Conservation (phyloP, 2,329 filamentous ascomycete species). For the Gnomoniopsis sp. region DNA sequence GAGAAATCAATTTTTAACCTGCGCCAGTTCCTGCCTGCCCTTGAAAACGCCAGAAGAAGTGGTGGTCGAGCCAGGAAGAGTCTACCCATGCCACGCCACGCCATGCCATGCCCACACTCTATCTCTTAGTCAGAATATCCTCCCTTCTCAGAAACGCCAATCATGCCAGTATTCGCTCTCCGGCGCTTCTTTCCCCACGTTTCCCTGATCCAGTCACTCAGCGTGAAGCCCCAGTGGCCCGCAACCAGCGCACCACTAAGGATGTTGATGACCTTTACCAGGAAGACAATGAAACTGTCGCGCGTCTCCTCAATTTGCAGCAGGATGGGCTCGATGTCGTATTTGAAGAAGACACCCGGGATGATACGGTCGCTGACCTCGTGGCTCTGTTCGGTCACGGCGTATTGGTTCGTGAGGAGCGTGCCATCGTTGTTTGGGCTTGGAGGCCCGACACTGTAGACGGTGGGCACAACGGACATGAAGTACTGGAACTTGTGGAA, state of each 20-base stretch:
- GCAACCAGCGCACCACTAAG: slow-evolving; percentile 88
- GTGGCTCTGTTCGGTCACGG: slow-evolving; percentile 84
- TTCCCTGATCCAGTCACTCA: slow-evolving; percentile 70
- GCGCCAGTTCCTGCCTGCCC: slow-evolving; percentile 11
- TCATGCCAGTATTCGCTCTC: slow-evolving; percentile 44
- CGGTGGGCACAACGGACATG: slow-evolving; percentile 88
- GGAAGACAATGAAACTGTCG: slow-evolving; percentile 68
- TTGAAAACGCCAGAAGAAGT: slow-evolving; percentile 13
- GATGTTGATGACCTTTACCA: slow-evolving; percentile 86
- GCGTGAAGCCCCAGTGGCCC: slow-evolving; percentile 87
- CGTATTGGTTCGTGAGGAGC: slow-evolving; percentile 95
- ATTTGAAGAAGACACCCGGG: slow-evolving; percentile 96
- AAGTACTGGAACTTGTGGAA: slow-evolving; percentile 99
- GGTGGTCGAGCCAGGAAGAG: neutral
- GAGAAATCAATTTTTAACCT: slow-evolving; percentile 9
- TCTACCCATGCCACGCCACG: neutral
- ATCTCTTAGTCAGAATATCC: slow-evolving; percentile 27
- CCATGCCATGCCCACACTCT: neutral
- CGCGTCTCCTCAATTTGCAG: slow-evolving; percentile 81
- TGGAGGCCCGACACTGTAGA: slow-evolving; percentile 67
- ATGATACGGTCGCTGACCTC: slow-evolving; percentile 66
- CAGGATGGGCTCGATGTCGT: slow-evolving; percentile 94
- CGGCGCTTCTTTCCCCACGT: slow-evolving; percentile 49
- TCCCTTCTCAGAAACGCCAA: slow-evolving; percentile 42
- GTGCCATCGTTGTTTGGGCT: slow-evolving; percentile 44